These are phyloP conservation scores for Microbotryum saponariae DNA, from an alignment of 1,284 basidiomycete genomes.

Conservation along the genomic window DNA sequence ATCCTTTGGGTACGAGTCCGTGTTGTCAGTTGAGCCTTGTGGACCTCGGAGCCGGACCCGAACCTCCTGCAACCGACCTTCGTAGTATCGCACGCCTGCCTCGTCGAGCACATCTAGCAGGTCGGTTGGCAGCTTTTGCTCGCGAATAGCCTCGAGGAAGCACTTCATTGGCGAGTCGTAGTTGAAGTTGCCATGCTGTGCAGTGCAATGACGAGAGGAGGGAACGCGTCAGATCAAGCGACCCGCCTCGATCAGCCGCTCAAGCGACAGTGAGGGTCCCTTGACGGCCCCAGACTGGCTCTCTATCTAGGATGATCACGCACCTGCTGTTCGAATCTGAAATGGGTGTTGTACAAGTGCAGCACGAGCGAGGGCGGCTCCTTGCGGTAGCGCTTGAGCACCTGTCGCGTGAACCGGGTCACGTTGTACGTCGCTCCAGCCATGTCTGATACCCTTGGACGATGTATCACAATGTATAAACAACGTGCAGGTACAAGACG, in stretches of 20 bases:
- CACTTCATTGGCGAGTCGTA: slow-evolving; percentile 33
- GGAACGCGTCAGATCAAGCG: neutral
- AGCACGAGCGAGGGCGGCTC: slow-evolving; percentile 33
- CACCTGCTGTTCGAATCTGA: slow-evolving; percentile 36
- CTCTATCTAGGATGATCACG: neutral
- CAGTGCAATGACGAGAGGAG: neutral
- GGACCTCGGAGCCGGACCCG: too few relatives aligned
- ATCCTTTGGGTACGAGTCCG: slow-evolving; percentile 19
- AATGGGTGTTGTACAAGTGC: slow-evolving; percentile 36
- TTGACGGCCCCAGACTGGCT: slow-evolving; percentile 8
- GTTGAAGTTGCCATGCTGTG: slow-evolving; percentile 29
- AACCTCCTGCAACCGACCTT: slow-evolving; percentile 13
- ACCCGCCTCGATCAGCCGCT: too few relatives aligned
- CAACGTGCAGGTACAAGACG: too few relatives aligned
- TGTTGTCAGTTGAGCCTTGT: neutral
- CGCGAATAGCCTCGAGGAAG: slow-evolving; percentile 36
- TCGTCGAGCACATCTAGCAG: slow-evolving; percentile 35
- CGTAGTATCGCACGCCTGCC: slow-evolving; percentile 33
- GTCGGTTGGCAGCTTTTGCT: slow-evolving; percentile 36
- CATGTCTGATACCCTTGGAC: neutral
- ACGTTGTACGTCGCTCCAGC: slow-evolving; percentile 28
- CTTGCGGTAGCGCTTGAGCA: slow-evolving; percentile 30
- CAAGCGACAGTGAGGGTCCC: slow-evolving; percentile 18
- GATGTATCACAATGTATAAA: too few relatives aligned
- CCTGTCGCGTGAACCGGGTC: slow-evolving; percentile 29